These are phyloP conservation scores for Vitis hybrid DNA, from an alignment of 177 flowering plant species.

Conservation along the genomic window DNA sequence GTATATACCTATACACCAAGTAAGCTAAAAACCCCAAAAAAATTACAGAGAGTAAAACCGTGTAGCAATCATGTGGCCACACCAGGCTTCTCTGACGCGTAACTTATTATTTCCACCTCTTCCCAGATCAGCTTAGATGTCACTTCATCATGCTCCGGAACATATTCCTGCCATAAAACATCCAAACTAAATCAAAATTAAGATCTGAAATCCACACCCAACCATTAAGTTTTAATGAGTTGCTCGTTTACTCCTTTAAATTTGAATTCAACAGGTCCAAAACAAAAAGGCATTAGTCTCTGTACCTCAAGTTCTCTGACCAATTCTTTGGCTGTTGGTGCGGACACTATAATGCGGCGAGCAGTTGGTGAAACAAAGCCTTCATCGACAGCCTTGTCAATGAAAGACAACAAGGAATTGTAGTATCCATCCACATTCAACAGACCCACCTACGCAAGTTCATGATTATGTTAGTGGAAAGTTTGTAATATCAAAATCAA, in stretches of 20 bases:
- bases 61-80: constrained; percentile 24
- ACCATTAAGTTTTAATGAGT: background rate
- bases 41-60: background rate
- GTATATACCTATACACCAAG: background rate
- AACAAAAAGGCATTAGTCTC: background rate
- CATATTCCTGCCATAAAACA: constrained; percentile 48
- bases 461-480: background rate
- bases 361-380: constrained; percentile 65
- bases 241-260: no score
- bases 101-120: constrained; percentile 50
- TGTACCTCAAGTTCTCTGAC: constrained; percentile 58
- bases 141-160: constrained; percentile 63
- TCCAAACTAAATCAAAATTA: background rate
- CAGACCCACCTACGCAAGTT: constrained; percentile 55
- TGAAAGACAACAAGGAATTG: constrained; percentile 54
- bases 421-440: constrained; percentile 75
- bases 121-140: constrained; percentile 73
- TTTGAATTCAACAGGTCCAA: background rate
- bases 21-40: constrained; percentile 2
- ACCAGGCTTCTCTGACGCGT: constrained; percentile 36
- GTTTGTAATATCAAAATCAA: background rate
- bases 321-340: constrained; percentile 60
- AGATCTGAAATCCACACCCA: background rate
- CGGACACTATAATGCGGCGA: constrained; percentile 64
- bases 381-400: constrained; percentile 86